These are phyloP conservation scores for Cynanchum wilfordii DNA, from an alignment of 257 asterid genomes.

Conservation along the genomic window DNA sequence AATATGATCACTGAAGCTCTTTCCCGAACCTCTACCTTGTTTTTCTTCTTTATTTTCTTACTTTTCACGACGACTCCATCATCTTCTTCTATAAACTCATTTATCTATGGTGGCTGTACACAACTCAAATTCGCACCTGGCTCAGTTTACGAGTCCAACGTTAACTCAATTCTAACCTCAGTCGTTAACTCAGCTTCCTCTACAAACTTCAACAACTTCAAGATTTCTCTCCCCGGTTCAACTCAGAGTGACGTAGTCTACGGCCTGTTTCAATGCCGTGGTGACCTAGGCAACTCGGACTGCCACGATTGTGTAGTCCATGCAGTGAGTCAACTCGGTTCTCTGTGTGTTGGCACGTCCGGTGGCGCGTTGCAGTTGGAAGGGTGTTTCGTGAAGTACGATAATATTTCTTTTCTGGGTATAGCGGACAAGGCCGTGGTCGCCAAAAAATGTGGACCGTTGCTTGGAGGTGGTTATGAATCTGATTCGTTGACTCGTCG, in stretches of 20 bases:
- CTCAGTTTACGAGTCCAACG: slow-evolving; percentile 51
- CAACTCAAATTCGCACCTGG: slow-evolving; percentile 52
- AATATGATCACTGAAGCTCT: slow-evolving; percentile 22
- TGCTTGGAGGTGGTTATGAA: slow-evolving; percentile 26
- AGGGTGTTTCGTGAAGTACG: slow-evolving; percentile 70
- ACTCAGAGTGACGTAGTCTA: slow-evolving; percentile 42
- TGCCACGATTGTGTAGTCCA: slow-evolving; percentile 48
- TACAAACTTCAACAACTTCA: slow-evolving; percentile 66
- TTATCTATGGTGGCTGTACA: slow-evolving; percentile 67
- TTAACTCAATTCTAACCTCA: slow-evolving; percentile 63
- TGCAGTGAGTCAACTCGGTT: slow-evolving; percentile 56
- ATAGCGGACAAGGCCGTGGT: slow-evolving; percentile 55
- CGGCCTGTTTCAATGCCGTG: slow-evolving; percentile 84
- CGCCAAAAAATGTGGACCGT: slow-evolving; percentile 55
- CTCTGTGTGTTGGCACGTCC: slow-evolving; percentile 43
- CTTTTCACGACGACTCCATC: slow-evolving; percentile 15
- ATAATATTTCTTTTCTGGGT: slow-evolving; percentile 58
- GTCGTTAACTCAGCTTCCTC: slow-evolving; percentile 55
- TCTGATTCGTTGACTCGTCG: slow-evolving; percentile 37
- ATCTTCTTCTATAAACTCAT: slow-evolving; percentile 26
- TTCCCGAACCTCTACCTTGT: slow-evolving; percentile 15
- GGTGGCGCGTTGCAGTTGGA: slow-evolving; percentile 85
- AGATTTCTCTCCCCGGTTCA: slow-evolving; percentile 56
- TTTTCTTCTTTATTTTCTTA: slow-evolving; percentile 10
- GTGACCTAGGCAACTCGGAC: slow-evolving; percentile 49